phyloP scores from a whole-genome alignment of 208 protist genomes.

The Leishmania arabica region DNA sequence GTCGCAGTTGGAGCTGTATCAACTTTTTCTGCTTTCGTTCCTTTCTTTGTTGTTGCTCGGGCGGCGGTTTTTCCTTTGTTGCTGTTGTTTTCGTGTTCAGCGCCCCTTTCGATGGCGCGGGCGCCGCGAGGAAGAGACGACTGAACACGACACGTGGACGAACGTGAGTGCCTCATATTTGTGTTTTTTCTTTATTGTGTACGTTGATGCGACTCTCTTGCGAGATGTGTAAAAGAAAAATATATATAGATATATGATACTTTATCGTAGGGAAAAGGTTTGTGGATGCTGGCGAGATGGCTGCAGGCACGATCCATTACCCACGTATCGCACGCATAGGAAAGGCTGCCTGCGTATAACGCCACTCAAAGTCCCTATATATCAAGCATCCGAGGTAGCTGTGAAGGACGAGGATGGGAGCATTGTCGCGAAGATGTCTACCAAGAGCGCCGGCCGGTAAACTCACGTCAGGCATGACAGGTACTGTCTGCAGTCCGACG shows the following conservation, averaged over 20 bases:
- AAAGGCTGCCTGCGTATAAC: not conserved
- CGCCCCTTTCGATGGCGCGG: not conserved
- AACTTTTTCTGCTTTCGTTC: not conserved
- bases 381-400: not conserved
- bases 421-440: not conserved
- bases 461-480: not conserved
- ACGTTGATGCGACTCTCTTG: no score
- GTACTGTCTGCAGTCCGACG: not conserved
- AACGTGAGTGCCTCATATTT: not conserved
- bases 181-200: not conserved
- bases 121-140: not conserved
- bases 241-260: slow-evolving; percentile 1
- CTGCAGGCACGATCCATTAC: not conserved
- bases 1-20: not conserved
- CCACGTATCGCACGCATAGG: not conserved
- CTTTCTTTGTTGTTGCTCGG: not conserved
- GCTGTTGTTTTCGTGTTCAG: not conserved
- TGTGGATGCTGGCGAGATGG: not conserved
- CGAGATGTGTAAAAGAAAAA: not conserved
- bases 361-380: not conserved
- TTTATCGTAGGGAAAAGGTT: not conserved
- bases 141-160: not conserved
- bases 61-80: not conserved
- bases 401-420: not conserved
- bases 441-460: not conserved